Base-by-base conservation (phyloP, 305 asterid genomes). In the Nicotiana rustica region DNA sequence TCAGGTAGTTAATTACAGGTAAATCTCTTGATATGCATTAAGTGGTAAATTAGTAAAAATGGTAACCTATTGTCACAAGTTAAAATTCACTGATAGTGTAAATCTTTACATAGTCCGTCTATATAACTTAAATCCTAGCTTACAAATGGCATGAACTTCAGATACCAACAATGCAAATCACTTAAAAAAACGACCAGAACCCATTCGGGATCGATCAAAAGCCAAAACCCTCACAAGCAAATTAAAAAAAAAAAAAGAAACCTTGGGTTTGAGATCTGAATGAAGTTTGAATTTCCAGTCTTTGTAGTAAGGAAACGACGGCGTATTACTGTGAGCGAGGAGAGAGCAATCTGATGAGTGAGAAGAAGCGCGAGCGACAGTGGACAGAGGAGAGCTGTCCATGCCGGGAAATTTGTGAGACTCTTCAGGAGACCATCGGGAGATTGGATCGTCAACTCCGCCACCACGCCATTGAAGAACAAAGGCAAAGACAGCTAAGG, bases 401-500 rank as follows among this genome's bases (percentile, higher is more conserved):
- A 89, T 89, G 38, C 92, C 98, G 12, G 98, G 98, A 67, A 94
- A 94, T 91, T 91, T 89, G 80, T 78, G 94, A 9, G 95, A 86
- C 81, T 92, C 97, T 29, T 91, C 96, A 15, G 95, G 94, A 4
- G 97, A 93, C 98, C 98, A 94, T 78, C 96, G 86, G 17, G 97
- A 87, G 79, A 91, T 90, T 83, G 98, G 97, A 89, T 94, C 98
- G 70, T 93, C 97, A 70, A 94, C 90, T 85, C 95, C 98, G 6
- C 97, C 97, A 59, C 98, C 98, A 52, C 97, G 97, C 98, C 98
- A 94, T 87, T 94, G 98, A 41, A 94, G 98, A 87, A 90, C 70
- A 84, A 93, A 94, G 18, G 98, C 97, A 82, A 94, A 91, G 17
- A 92, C 25, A 15, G 98, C 97, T 5, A 94, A 92, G 35, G 97